A percentile compares a stretch with the other conserved stretches of the same genome.
Conservation (phyloP, 2,329 filamentous ascomycete genomes). For the Hymenoscyphus scutula region DNA sequence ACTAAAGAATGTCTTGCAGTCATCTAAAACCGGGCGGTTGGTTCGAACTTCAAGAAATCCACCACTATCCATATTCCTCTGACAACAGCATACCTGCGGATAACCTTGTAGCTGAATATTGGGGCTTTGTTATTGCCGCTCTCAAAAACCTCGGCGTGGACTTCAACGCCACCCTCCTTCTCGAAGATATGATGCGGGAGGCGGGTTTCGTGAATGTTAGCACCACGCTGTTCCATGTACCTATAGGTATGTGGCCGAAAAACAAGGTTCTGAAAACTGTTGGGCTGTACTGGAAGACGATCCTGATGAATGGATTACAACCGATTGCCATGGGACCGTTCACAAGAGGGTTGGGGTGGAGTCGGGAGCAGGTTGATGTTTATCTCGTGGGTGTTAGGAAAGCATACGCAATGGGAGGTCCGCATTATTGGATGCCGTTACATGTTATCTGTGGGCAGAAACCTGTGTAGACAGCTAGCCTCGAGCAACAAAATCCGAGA, state of each 20-base stretch:
- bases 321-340: slow-evolving; percentile 53
- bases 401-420: slow-evolving; percentile 43
- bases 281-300: slow-evolving; percentile 51
- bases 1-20: slow-evolving; percentile 31
- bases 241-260: slow-evolving; percentile 45
- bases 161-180: slow-evolving; percentile 43
- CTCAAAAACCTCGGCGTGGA: slow-evolving; percentile 47
- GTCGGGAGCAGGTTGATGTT: slow-evolving; percentile 47
- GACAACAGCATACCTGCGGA: slow-evolving; percentile 40
- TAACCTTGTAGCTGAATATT: slow-evolving; percentile 47
- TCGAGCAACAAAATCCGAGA: too few species aligned
- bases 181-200: slow-evolving; percentile 47
- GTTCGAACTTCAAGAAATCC: slow-evolving; percentile 55
- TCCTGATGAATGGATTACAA: slow-evolving; percentile 49
- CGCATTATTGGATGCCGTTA: slow-evolving; percentile 54
- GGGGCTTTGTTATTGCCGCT: slow-evolving; percentile 45
- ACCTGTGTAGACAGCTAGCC: slow-evolving; percentile 32
- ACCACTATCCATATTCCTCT: slow-evolving; percentile 48
- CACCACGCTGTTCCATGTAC: slow-evolving; percentile 40
- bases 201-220: slow-evolving; percentile 51
- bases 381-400: slow-evolving; percentile 48
- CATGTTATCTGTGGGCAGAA: slow-evolving; percentile 55
- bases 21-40: slow-evolving; percentile 54
- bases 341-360: slow-evolving; percentile 49
- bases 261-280: slow-evolving; percentile 51